These are phyloP conservation scores for Fusarium vanettenii DNA, from an alignment of 2,329 filamentous ascomycete species.

Conservation along the genomic window DNA sequence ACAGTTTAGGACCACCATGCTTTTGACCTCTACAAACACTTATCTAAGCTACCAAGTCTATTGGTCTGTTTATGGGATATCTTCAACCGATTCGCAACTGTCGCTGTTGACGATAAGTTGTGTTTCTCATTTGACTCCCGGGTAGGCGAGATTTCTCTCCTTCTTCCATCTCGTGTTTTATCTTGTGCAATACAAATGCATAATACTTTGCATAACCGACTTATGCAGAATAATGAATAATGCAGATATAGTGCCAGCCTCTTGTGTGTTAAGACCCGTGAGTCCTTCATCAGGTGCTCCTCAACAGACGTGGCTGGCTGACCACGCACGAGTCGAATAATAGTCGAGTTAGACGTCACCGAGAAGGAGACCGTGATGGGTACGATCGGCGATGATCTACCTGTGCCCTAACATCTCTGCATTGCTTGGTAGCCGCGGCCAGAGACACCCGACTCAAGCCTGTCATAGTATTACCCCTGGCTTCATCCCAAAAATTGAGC, in stretches of 20 bases:
- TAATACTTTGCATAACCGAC: neutral
- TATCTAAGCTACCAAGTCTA: neutral
- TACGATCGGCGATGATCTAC: neutral
- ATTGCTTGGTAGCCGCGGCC: neutral
- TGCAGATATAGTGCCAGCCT: neutral
- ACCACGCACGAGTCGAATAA: neutral
- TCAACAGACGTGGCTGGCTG: neutral
- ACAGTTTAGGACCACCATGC: too few species aligned
- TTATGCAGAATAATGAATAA: neutral
- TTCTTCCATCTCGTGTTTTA: neutral
- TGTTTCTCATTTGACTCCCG: neutral
- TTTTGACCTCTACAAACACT: neutral
- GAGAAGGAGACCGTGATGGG: neutral
- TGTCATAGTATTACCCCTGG: neutral
- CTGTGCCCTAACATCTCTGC: neutral
- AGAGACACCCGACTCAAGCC: neutral
- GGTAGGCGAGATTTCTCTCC: neutral
- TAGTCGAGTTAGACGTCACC: neutral
- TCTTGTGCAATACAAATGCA: neutral
- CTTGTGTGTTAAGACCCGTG: neutral
- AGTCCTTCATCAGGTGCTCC: neutral
- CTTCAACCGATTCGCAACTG: neutral
- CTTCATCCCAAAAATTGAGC: neutral
- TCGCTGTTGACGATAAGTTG: neutral
- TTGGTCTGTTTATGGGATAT: neutral